Evolutionary conservation across 768 basidiomycete genomes (phyloP), one percentile per base, ranked within the genome.

Genomic region (Rhodotorula babjevae): DNA sequence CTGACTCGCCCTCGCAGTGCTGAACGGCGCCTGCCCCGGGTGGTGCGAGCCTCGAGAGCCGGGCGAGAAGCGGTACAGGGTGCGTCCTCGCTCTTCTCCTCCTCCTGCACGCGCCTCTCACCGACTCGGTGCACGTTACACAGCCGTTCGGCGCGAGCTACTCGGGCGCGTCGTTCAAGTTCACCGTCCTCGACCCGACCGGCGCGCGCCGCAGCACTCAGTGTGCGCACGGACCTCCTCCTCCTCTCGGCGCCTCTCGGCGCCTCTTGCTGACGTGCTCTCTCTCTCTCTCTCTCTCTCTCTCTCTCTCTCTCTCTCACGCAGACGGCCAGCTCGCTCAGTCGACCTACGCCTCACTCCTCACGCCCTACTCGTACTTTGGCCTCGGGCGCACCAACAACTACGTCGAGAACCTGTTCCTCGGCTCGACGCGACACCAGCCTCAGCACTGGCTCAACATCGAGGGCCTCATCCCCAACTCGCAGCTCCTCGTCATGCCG

Each of bases 301-400:
- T 25, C 50, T 27, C 11, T 11, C 50, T 50, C 49, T 3, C 58
- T 52, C 68, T 23, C 72, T 3, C 14, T 7, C 50, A 66, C 55
- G 50, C 77, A 92, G 93, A 96, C 65, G 90, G 89, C 15, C 95
- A 99, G 81, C 87, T 97, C 11, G 89, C 96, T 8, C 93, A 95
- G 79, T 91, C 93, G 6, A 87, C 91, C 0, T 98, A 98, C 81
- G 90, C 95, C 65, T 85, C 94, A 23, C 85, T 98, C 18, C 87
- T 89, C 66, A 89, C 92, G 1, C 96, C 96, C 1, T 98, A 97
- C 79, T 87, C 93, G 3, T 96, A 93, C 85, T 91, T 98, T 79
- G 95, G 96, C 2, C 87, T 99, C 15, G 96, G 95, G 0, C 87
- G 96, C 55, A 98, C 94, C 25, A 99, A 99, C 82, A 99, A 99